Conservation (phyloP, 768 basidiomycete species). For the Tylopilus vinaceipallidus region DNA sequence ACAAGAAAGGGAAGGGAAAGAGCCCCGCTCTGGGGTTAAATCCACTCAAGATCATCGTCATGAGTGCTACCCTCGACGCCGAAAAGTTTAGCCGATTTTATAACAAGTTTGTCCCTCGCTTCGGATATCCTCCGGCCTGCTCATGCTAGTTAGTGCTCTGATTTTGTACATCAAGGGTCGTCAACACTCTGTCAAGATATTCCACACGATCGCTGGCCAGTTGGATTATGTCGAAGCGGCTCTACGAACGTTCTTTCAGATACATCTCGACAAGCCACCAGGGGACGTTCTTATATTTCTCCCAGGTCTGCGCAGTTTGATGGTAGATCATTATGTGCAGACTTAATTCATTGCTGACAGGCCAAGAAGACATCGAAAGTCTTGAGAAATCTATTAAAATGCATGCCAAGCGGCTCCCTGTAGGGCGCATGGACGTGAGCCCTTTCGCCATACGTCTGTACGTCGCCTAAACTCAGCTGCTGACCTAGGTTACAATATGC, state of each 20-base stretch:
- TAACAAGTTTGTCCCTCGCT: constrained; percentile 54
- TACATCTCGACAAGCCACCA: constrained; percentile 73
- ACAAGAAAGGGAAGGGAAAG: constrained; percentile 46
- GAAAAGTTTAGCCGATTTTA: constrained; percentile 92
- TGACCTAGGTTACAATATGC: constrained; percentile 61
- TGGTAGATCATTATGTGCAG: not conserved
- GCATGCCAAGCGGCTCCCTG: constrained; percentile 68
- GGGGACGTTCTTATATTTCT: constrained; percentile 95
- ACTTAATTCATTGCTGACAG: constrained; percentile 36
- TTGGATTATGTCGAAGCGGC: constrained; percentile 87
- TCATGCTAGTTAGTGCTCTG: constrained; percentile 57
- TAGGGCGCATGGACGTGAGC: constrained; percentile 49
- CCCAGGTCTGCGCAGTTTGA: constrained; percentile 52
- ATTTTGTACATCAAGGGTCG: constrained; percentile 92
- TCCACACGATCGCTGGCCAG: constrained; percentile 71
- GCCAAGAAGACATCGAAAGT: constrained; percentile 95
- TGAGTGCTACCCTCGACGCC: constrained; percentile 97
- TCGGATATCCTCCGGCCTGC: not conserved
- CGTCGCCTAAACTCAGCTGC: not conserved
- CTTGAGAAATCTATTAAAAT: constrained; percentile 71
- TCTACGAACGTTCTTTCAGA: constrained; percentile 90
- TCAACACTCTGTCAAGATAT: constrained; percentile 86
- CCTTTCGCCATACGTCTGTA: not conserved
- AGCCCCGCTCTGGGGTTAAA: constrained; percentile 38
- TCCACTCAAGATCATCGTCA: constrained; percentile 88